Percentiles rank a stretch among this genome's conserved stretches.
phyloP scores from a whole-genome alignment of 768 basidiomycete species.

The Cyathus striatus region DNA sequence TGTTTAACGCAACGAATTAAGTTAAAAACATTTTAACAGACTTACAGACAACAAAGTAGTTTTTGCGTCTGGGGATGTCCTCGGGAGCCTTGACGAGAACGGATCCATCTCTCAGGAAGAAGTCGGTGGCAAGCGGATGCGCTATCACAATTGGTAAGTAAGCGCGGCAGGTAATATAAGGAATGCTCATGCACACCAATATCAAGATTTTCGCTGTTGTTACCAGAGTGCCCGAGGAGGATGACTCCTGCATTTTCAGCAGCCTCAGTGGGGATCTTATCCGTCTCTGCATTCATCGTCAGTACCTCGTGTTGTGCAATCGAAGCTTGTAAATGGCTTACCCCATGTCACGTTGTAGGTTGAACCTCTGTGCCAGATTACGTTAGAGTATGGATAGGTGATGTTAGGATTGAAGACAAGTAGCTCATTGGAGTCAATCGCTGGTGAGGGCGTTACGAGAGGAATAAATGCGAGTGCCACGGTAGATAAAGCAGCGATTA shows the following conservation, averaged over 20 bases:
- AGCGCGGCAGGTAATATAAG: background rate
- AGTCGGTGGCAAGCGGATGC: conserved; percentile 20
- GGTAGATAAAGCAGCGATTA: conserved; percentile 12
- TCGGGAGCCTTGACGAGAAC: conserved; percentile 10
- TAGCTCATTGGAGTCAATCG: conserved; percentile 14
- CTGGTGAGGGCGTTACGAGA: conserved; percentile 12
- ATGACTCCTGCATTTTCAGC: conserved; percentile 27
- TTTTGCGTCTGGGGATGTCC: conserved; percentile 9
- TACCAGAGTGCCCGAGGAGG: conserved; percentile 32
- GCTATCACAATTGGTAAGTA: conserved; percentile 8
- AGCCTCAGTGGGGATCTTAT: conserved; percentile 29
- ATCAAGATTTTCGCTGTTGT: conserved; percentile 42
- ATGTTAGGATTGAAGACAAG: conserved; percentile 33
- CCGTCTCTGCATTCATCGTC: conserved; percentile 10
- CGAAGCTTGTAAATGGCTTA: conserved; percentile 1
- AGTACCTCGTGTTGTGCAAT: background rate
- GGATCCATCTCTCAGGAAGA: conserved; percentile 12
- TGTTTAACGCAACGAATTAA: background rate
- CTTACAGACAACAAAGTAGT: conserved; percentile 22
- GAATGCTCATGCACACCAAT: conserved; percentile 24
- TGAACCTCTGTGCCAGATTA: conserved; percentile 27
- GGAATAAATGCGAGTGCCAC: conserved; percentile 18
- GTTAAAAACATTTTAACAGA: background rate
- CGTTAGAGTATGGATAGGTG: conserved; percentile 21
- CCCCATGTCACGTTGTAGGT: conserved; percentile 35